Conservation (phyloP, 345 rosid genomes). For the Orychophragmus violaceus region DNA sequence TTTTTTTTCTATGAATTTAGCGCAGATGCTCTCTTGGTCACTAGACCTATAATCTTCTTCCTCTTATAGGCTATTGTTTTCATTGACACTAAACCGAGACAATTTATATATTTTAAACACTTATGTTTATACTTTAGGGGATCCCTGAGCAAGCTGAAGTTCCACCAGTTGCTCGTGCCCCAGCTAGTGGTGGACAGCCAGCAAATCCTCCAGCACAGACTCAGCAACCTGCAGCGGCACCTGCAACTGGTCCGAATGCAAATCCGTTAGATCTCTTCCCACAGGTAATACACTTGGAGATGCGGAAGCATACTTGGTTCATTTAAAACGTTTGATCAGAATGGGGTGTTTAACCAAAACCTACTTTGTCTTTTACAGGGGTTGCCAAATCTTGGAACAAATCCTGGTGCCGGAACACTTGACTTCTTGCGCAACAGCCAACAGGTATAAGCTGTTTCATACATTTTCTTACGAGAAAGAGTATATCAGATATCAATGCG, state of each 20-base stretch:
- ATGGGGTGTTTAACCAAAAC: neutral
- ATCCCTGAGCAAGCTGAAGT: slow-evolving; percentile 35
- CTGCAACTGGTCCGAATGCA: slow-evolving; percentile 38
- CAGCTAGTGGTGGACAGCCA: slow-evolving; percentile 24
- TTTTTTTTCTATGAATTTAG: neutral
- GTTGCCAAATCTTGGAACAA: slow-evolving; percentile 72
- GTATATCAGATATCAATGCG: neutral
- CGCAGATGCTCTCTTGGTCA: neutral
- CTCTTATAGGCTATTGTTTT: neutral
- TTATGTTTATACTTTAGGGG: slow-evolving; percentile 11
- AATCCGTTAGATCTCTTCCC: slow-evolving; percentile 83
- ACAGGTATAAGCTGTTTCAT: slow-evolving; percentile 43
- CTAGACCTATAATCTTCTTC: neutral
- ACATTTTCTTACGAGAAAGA: neutral
- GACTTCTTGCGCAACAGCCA: slow-evolving; percentile 87
- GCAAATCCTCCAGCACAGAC: slow-evolving; percentile 33
- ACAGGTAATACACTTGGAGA: slow-evolving; percentile 42
- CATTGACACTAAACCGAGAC: neutral
- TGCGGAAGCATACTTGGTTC: neutral
- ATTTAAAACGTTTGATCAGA: neutral
- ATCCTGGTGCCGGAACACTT: slow-evolving; percentile 66
- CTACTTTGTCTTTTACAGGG: slow-evolving; percentile 43
- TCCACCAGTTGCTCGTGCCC: slow-evolving; percentile 27
- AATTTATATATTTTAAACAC: neutral
- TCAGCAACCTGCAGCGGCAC: slow-evolving; percentile 47